A percentile compares a stretch with the other conserved stretches of the same genome.
phyloP scores from a whole-genome alignment of 441 rosid species.

The Mallotus japonicus region DNA sequence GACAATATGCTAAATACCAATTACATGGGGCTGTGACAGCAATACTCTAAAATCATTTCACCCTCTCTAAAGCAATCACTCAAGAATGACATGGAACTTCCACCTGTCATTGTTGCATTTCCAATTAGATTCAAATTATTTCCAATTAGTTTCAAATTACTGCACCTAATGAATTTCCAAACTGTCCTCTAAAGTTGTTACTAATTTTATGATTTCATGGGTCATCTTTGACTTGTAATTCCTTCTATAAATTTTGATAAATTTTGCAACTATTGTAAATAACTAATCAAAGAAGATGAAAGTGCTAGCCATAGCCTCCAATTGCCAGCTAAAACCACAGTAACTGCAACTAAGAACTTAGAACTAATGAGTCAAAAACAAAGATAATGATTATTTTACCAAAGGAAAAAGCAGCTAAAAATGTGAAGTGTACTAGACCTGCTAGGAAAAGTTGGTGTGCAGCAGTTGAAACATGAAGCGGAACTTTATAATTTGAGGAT shows the following conservation, averaged over 20 bases:
- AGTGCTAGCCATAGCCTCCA: neutral
- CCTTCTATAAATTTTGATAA: neutral
- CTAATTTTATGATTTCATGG: neutral
- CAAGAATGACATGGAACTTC: neutral
- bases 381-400: neutral
- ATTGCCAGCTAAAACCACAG: neutral
- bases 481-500: slow-evolving; percentile 70
- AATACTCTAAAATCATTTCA: neutral
- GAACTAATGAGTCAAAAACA: neutral
- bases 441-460: slow-evolving; percentile 87
- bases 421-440: slow-evolving; percentile 41
- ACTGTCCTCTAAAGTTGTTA: neutral
- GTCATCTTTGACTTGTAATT: neutral
- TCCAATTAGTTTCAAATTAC: neutral
- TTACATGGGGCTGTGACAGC: neutral
- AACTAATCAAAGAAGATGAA: neutral
- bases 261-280: neutral
- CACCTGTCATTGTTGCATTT: too few species aligned
- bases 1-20: neutral
- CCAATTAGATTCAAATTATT: neutral
- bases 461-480: slow-evolving; percentile 77
- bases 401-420: neutral
- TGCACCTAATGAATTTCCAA: neutral
- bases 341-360: neutral
- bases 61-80: neutral